Evolutionary conservation across 2,329 filamentous ascomycete genomes (phyloP), one percentile per base, ranked within the genome.

Genomic region (Trichothecium sympodiale): DNA sequence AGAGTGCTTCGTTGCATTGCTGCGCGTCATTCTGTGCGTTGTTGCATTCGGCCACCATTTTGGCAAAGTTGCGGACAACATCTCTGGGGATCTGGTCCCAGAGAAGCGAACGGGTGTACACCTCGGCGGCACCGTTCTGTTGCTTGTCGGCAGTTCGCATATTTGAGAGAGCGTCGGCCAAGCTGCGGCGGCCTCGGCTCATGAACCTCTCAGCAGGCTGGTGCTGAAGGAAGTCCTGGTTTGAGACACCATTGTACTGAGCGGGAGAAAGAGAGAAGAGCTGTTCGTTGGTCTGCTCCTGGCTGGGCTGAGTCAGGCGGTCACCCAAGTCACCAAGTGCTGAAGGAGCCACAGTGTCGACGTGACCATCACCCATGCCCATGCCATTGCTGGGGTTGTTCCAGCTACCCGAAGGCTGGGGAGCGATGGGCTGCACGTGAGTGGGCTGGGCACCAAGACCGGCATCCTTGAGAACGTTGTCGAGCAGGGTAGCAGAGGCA

Each of bases 21-120:
- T 61, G 43, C 39, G 53, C 58, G 47, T 60, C 58, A 44, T 56
- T 54, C 49, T 61, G 56, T 39, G 58, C 55, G 46, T 60, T 64
- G 59, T 70, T 80, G 60, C 73, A 80, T 52, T 91, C 83, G 44
- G 82, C 77, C 48, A 94, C 83, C 74, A 94, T 87, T 60, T 85
- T 83, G 50, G 83, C 84, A 65, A 96, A 96, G 56, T 89, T 86
- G 48, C 80, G 77, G 36, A 98, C 86, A 33, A 96, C 87, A 45
- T 96, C 87, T 48, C 77, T 74, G 12, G 91, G 88, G 48, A 96
- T 88, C 59, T 88, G 84, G 52, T 95, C 87, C 85, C 86, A 94
- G 39, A 96, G 77, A 42, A 96, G 71, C 43, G 86, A 94, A 39
- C 89, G 76, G 25, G 88, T 93, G 63, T 94, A 94, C 29, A 95